phyloP scores from a whole-genome alignment of 768 basidiomycete genomes.

The Zangia roseola region DNA sequence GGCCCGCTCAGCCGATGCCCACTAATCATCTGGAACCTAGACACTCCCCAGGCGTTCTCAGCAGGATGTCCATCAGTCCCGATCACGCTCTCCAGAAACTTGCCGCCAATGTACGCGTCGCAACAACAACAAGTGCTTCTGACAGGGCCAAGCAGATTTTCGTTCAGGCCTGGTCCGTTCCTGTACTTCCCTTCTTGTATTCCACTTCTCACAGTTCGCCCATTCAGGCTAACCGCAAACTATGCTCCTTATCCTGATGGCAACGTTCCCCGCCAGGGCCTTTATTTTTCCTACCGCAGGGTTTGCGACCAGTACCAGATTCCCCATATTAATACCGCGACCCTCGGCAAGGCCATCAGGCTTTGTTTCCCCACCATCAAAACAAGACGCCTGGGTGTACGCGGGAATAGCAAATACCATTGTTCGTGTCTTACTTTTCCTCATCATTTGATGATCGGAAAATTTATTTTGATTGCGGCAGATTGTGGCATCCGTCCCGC shows the following conservation, averaged over 20 bases:
- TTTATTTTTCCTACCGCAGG: slow-evolving; percentile 90
- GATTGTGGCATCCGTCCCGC: slow-evolving; percentile 92
- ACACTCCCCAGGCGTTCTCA: slow-evolving; percentile 72
- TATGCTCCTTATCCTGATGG: slow-evolving; percentile 91
- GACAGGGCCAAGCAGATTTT: slow-evolving; percentile 92
- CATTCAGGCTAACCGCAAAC: slow-evolving; percentile 80
- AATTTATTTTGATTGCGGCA: slow-evolving; percentile 35
- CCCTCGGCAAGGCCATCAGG: slow-evolving; percentile 91
- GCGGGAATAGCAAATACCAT: slow-evolving; percentile 96
- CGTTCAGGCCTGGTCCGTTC: slow-evolving; percentile 82
- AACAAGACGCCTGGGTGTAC: slow-evolving; percentile 86
- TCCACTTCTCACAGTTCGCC: slow-evolving; percentile 18
- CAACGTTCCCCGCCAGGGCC: slow-evolving; percentile 89
- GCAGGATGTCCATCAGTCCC: slow-evolving; percentile 70
- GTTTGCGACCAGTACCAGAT: slow-evolving; percentile 92
- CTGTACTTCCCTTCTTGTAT: slow-evolving; percentile 14
- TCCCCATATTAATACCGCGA: slow-evolving; percentile 93
- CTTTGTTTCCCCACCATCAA: slow-evolving; percentile 94
- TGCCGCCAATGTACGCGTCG: slow-evolving; percentile 82
- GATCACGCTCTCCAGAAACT: slow-evolving; percentile 84
- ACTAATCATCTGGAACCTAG: slow-evolving; percentile 44
- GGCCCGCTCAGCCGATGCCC: slow-evolving; percentile 40
- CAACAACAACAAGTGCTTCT: slow-evolving; percentile 88
- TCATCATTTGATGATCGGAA: slow-evolving; percentile 32
- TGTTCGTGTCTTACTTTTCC: slow-evolving; percentile 54